phyloP scores from a whole-genome alignment of 345 rosid species.

The Xanthoceras sorbifolium region DNA sequence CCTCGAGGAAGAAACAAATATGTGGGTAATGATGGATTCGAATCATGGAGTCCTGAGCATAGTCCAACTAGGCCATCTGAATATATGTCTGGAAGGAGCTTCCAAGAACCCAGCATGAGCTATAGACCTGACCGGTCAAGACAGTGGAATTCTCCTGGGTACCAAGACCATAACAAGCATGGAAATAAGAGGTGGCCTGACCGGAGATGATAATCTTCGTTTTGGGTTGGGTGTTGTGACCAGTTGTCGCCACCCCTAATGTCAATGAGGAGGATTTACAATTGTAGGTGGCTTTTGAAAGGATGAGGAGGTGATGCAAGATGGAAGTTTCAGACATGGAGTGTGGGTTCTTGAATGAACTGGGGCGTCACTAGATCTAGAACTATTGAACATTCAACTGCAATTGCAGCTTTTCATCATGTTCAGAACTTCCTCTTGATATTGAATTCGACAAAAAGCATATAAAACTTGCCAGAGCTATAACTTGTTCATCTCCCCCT shows the following conservation, averaged over 20 bases:
- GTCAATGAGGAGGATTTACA: neutral
- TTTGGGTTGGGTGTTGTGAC: neutral
- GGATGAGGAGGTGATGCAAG: neutral
- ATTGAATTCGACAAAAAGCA: slow-evolving; percentile 21
- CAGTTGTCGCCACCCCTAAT: neutral
- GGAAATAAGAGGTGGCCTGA: slow-evolving; percentile 61
- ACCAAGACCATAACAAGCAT: slow-evolving; percentile 47
- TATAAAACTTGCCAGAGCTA: neutral
- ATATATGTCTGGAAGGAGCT: slow-evolving; percentile 38
- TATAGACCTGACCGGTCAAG: slow-evolving; percentile 45
- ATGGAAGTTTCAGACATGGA: neutral
- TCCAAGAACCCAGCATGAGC: slow-evolving; percentile 26
- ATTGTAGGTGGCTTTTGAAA: neutral
- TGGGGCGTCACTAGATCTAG: neutral
- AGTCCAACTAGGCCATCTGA: slow-evolving; percentile 58
- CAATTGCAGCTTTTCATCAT: slow-evolving; percentile 18
- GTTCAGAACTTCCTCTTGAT: slow-evolving; percentile 16
- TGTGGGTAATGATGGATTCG: slow-evolving; percentile 49
- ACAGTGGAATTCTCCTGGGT: slow-evolving; percentile 44
- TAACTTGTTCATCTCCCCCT: neutral
- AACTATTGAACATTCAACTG: slow-evolving; percentile 5
- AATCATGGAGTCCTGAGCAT: slow-evolving; percentile 89
- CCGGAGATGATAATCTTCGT: slow-evolving; percentile 19
- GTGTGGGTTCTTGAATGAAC: neutral
- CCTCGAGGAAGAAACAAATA: slow-evolving; percentile 41